Evolutionary conservation across 805 yeast genomes (phyloP), one percentile per base, ranked within the genome.

Genomic region (Schwanniomyces sp.): DNA sequence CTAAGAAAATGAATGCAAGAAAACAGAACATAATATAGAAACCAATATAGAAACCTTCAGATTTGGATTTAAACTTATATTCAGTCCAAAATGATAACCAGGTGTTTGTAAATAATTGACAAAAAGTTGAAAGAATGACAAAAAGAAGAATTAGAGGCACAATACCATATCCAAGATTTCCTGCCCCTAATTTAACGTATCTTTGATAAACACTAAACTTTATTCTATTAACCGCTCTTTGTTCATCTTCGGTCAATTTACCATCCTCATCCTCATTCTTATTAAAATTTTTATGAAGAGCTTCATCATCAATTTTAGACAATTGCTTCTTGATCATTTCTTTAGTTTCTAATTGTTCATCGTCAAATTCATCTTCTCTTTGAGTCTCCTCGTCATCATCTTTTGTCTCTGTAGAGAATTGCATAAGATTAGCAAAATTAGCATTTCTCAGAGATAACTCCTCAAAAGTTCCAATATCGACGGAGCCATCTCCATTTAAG

Each of bases 51-150:
- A 82, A 82, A 0, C 82, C 78, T 45, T 75, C 69, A 7, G 77
- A 47, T 46, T 69, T 67, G 21, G 63, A 61, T 5, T 63, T 51
- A 58, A 85, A 88, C 60, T 78, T 81, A 43, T 72, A 51, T 16
- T 73, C 75, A 5, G 85, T 74, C 97, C 97, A 90, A 65, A 85
- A 90, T 1, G 95, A 84, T 49, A 91, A 73, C 95, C 95, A 88
- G 16, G 85, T 82, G 61, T 84, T 85, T 39, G 86, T 76, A 58
- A 85, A 82, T 40, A 84, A 63, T 47, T 71, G 73, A 50, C 77
- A 71, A 61, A 84, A 85, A 1, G 79, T 77, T 41, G 77, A 70
- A 12, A 76, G 45, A 29, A 62, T 49, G 51, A 62, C 53, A 5
- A 52, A 42, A 7, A 53, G 3, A 2, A 64, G 11, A 11, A 67